These are phyloP conservation scores for Sugiyamaella sp. DNA, from an alignment of 1,139 yeast species.

Conservation along the genomic window DNA sequence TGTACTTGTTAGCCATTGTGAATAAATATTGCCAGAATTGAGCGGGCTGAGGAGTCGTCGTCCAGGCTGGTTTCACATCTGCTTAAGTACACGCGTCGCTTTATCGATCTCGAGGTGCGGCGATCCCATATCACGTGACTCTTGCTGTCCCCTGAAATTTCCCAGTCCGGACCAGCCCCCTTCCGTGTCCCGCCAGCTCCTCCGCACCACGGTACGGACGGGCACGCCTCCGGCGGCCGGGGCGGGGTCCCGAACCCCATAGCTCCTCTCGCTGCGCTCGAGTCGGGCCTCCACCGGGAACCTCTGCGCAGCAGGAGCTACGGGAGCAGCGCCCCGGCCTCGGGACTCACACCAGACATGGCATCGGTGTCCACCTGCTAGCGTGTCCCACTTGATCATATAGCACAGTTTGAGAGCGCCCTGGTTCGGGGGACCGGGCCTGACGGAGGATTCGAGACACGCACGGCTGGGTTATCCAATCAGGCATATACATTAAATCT, in stretches of 20 bases:
- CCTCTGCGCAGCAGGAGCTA: not conserved
- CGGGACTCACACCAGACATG: too few species aligned
- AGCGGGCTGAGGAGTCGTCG: too few species aligned
- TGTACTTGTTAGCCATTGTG: conserved; percentile 54
- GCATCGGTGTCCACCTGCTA: too few species aligned
- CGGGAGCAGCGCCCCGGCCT: not conserved
- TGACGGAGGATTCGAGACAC: too few species aligned
- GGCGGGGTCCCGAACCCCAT: not conserved
- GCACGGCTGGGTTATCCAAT: not conserved
- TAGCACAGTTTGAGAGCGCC: too few species aligned
- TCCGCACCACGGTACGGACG: too few species aligned
- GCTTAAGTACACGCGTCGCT: conserved; percentile 4
- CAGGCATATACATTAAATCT: not conserved
- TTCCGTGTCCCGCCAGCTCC: too few species aligned
- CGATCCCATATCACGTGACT: not conserved
- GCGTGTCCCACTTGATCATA: too few species aligned
- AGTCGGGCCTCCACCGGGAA: not conserved
- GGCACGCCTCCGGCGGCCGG: not conserved
- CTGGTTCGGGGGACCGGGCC: too few species aligned
- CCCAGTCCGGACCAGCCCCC: not conserved
- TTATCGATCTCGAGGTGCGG: too few species aligned
- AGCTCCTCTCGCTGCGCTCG: not conserved
- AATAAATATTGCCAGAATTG: not conserved
- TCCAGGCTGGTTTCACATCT: conserved; percentile 1
- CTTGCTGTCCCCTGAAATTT: not conserved